Base-by-base conservation (phyloP, 306 rosid species). In the Benincasa hispida region DNA sequence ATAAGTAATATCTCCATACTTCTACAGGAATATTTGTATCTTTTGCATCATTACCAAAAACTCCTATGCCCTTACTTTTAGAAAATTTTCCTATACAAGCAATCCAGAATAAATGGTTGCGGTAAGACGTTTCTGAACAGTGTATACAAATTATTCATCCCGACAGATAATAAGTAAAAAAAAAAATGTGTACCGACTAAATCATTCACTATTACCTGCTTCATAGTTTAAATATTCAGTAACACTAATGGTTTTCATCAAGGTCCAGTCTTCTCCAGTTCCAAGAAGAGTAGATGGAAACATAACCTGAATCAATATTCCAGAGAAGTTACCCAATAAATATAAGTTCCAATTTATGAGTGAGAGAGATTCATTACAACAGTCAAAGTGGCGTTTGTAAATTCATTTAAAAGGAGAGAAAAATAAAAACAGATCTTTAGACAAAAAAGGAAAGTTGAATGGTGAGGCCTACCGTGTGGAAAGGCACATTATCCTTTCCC, bases 401-500 rank as follows among this genome's bases (percentile, higher is more conserved):
- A 42, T 22, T 0, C 15, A 27, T 50, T 4, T n/a, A 1, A 21
- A 18, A 74, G 11, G 3, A 35, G 12, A 5, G 24, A 1, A 10
- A 58, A 22, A 19, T 17, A 32, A 28, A 0, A 12, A 48, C 15
- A 72, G 60, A 30, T 21, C 32, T 54, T n/a, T 4, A 54, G n/a
- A n/a, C 59, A 41, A 35, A 11, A 77, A 25, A 22, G 14, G 13
- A 24, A n/a, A 74, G 10, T 73, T 50, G 15, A 30, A 60, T 47
- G 34, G 34, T 75, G 39, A 63, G 19, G 59, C 97, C 82, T 82
- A 94, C 97, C 51, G 97, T 94, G 85, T 94, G 99, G 88, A 94
- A 94, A 74, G 99, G 99, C 84, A 92, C 97, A 76, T 92, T 94
- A 82, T 94, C 99, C 90, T 94, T 94, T 77, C 99, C 99, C 99